These are phyloP conservation scores for Talaromyces adpressus DNA, from an alignment of 495 filamentous ascomycete genomes.

Conservation along the genomic window DNA sequence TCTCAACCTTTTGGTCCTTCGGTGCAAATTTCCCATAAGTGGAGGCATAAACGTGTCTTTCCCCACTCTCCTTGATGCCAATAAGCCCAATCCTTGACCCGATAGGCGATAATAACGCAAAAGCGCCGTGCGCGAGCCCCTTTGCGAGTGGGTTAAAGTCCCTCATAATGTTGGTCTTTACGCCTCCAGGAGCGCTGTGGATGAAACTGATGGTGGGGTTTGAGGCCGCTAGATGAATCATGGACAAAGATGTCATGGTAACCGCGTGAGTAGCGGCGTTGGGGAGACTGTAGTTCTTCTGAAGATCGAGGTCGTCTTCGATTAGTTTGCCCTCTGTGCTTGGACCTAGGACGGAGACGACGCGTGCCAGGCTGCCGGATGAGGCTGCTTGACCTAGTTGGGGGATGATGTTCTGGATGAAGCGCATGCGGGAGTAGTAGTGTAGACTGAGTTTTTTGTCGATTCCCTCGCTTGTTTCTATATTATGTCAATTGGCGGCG, in stretches of 20 bases:
- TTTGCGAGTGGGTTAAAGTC: constrained; percentile 14
- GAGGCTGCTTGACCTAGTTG: constrained; percentile 36
- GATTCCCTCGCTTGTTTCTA: constrained; percentile 54
- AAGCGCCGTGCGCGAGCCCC: constrained; percentile 9
- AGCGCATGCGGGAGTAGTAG: constrained; percentile 59
- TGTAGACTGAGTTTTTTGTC: constrained; percentile 43
- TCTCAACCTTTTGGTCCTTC: constrained; percentile 18
- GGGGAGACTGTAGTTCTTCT: constrained; percentile 17
- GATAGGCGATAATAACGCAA: constrained; percentile 16
- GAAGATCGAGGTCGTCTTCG: constrained; percentile 36
- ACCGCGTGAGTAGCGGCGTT: constrained; percentile 33
- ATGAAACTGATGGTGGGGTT: constrained; percentile 50
- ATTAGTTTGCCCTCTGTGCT: constrained; percentile 48
- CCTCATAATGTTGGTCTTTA: constrained; percentile 34
- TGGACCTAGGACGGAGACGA: constrained; percentile 49
- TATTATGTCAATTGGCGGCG: not conserved
- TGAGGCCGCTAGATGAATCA: constrained; percentile 39
- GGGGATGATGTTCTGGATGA: constrained; percentile 57
- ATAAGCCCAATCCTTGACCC: constrained; percentile 13
- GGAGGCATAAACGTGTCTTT: constrained; percentile 47
- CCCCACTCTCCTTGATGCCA: constrained; percentile 36
- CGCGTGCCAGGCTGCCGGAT: constrained; percentile 36
- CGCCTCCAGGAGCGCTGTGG: constrained; percentile 49
- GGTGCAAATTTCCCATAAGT: constrained; percentile 45
- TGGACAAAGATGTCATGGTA: constrained; percentile 42